Evolutionary conservation across 2,329 filamentous ascomycete genomes (phyloP).

Genomic region (Magnaporthiopsis rhizophila): DNA sequence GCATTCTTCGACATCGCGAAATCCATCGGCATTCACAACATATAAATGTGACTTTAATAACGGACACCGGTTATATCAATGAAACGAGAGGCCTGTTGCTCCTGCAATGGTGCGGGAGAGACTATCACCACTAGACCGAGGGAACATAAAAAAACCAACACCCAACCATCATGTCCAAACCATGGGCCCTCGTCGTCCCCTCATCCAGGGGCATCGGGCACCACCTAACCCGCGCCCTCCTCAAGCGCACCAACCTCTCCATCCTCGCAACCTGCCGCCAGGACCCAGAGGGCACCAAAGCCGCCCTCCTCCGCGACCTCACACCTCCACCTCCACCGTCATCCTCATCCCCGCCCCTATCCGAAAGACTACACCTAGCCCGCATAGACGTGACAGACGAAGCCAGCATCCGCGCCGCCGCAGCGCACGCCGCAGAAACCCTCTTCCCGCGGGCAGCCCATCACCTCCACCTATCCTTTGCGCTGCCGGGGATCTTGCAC

Average conservation of each 20-base stretch:
- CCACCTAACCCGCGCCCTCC: constrained; percentile 39
- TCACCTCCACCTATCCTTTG: constrained; percentile 62
- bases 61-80: no score
- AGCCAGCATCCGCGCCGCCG: constrained; percentile 49
- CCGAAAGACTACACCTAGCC: constrained; percentile 29
- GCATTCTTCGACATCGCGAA: neutral
- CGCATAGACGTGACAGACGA: constrained; percentile 50
- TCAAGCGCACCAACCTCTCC: constrained; percentile 37
- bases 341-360: constrained; percentile 19
- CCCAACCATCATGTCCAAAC: constrained; percentile 30
- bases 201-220: constrained; percentile 41
- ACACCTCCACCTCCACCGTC: constrained; percentile 16
- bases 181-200: constrained; percentile 42
- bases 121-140: no score
- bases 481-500: constrained; percentile 62
- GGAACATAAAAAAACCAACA: neutral
- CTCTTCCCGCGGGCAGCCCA: constrained; percentile 42
- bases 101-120: no score
- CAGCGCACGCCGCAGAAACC: constrained; percentile 33
- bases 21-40: no score
- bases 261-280: constrained; percentile 37
- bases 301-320: constrained; percentile 20
- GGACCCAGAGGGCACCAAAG: constrained; percentile 27
- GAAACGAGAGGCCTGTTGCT: no score
- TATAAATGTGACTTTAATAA: no score